Base-by-base conservation (phyloP, 2,329 filamentous ascomycete genomes). In the Aspergillus arachidicola region DNA sequence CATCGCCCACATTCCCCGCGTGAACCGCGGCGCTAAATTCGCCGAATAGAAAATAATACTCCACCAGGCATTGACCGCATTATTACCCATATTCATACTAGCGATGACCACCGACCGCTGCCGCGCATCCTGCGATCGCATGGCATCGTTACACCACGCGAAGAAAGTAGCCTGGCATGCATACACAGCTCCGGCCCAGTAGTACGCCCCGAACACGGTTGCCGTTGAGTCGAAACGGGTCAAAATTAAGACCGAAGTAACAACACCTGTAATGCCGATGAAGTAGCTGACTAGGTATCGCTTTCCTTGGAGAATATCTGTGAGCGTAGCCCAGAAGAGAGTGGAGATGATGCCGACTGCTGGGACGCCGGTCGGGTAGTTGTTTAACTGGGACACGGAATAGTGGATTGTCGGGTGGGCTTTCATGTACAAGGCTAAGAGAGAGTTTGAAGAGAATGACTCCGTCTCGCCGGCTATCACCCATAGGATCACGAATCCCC, bases 131-230 rank as follows among this genome's bases (percentile, higher is more conserved):
- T 91, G 85, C 60, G 85, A 84, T 9, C 87, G 82, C 79, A 90
- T 85, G 2, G 87, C 86, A 69, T 91, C 89, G 68, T 92, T 92
- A 26, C 88, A 89, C 89, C 89, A 92, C 0, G 90, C 89, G 68
- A 92, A 92, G 68, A 92, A 91, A 0, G 87, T 90, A 0, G 90
- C 89, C 75, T 92, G 89, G 69, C 89, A 90, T 0, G 89, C 89
- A 68, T 92, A 92, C 0, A 91, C 87, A 4, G 84, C 80, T 0
- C 90, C 90, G 0, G 89, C 87, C 85, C 86, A 89, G 74, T 91
- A 91, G 68, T 91, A 91, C 4, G 88, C 88, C 0, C 75, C 88
- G 64, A 92, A 89, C 0, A 87, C 83, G 1, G 85, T 79, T 0
- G 82, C 71, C 0, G 86, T 89, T 3, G 82, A 84, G 0, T 78